Percentiles rank a stretch among this genome's conserved stretches.
These are phyloP conservation scores for Penicillium sp. DNA, from an alignment of 2,329 filamentous ascomycete species.

Conservation along the genomic window DNA sequence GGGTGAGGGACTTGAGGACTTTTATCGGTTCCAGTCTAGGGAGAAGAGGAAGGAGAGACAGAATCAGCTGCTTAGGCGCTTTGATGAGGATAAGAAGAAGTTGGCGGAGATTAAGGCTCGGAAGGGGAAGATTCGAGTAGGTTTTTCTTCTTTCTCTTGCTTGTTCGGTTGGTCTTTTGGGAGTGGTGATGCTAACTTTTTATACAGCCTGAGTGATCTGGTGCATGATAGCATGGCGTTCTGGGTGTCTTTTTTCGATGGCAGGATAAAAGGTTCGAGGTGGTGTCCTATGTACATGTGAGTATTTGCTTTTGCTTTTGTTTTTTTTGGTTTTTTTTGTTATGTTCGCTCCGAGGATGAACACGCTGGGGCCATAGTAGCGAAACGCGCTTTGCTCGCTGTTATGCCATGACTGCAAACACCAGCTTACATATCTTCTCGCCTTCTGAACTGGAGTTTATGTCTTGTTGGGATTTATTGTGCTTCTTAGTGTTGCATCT, in stretches of 20 bases:
- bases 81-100: constrained; percentile 73
- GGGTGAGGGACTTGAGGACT: constrained; percentile 65
- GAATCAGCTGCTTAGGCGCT: constrained; percentile 65
- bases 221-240: constrained; percentile 32
- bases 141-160: constrained; percentile 11
- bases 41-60: constrained; percentile 77
- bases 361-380: constrained; percentile 56
- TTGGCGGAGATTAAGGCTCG: constrained; percentile 69
- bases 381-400: constrained; percentile 33
- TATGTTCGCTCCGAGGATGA: constrained; percentile 34
- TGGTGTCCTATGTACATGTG: constrained; percentile 20
- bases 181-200: constrained; percentile 12
- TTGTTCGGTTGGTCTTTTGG: constrained; percentile 8
- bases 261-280: constrained; percentile 12
- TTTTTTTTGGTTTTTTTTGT: neutral
- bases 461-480: neutral
- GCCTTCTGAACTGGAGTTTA: constrained; percentile 52
- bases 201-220: constrained; percentile 38
- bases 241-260: constrained; percentile 18
- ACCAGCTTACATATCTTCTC: constrained; percentile 66
- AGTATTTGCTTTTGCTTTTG: constrained; percentile 15
- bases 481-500: constrained; percentile 1
- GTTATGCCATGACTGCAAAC: constrained; percentile 56
- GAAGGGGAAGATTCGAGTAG: constrained; percentile 60
- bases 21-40: constrained; percentile 80